Evolutionary conservation across 2,329 filamentous ascomycete genomes (phyloP), one percentile per base, ranked within the genome.

Genomic region (Diatrype stigma): DNA sequence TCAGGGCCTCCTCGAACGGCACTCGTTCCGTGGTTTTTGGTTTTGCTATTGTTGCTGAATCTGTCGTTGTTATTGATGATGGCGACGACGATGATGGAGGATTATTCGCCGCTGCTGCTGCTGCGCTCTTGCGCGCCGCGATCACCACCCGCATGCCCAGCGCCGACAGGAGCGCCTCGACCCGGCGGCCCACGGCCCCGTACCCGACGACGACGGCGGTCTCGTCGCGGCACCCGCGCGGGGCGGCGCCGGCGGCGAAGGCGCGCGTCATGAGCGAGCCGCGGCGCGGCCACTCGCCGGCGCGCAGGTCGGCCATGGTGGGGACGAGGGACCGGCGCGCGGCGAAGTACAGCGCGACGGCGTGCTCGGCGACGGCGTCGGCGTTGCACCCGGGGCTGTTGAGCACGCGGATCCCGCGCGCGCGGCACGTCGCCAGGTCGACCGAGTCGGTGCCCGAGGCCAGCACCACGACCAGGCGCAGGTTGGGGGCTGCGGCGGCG

Each of bases 141-240:
- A 37, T 12, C 12, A 37, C 34, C 4, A 37, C 34, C 19, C 38
- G 46, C 48, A 50, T 50, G n/a, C 48, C 48, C 21, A 50, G 26
- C n/a, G 7, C 48, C 3, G 14, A 11, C 6, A 30, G 16, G 3
- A 30, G 22, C 26, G 30, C 23, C 42, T 42, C 42, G n/a, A 50
- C 26, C 30, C 34, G 35, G 16, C 34, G 16, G 3, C 42, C 48
- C 16, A 50, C 48, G n/a, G 3, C 42, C 12, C 64, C 63, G 47
- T 50, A 60, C 2, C 64, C 63, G 37, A 66, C 46, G 45, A 67
- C 57, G 4, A 62, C 60, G 11, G 67, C 52, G 3, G 55, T 50
- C 44, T 66, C 63, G 35, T 58, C 47, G 35, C 48, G 53, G 40
- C 57, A 60, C 11, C 56, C 61, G 28, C 52, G 45, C 8, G 62